phyloP scores from a whole-genome alignment of 768 basidiomycete genomes.

The Cubamyces sp. region DNA sequence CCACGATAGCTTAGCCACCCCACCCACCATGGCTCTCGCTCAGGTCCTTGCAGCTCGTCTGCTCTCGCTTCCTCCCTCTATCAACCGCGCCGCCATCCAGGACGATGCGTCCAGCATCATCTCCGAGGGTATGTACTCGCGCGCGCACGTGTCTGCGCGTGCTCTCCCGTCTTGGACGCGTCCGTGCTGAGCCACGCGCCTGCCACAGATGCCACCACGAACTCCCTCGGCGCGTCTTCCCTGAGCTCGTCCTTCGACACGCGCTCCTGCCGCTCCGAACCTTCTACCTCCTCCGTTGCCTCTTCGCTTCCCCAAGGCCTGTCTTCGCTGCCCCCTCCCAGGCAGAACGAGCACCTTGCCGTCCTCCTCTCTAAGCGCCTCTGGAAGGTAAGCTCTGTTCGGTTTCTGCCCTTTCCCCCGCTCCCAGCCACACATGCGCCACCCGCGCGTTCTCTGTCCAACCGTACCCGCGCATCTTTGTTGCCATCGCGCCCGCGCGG shows the following conservation, averaged over 20 bases:
- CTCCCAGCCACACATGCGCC: background rate
- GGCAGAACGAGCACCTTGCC: constrained; percentile 73
- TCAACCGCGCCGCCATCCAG: constrained; percentile 17
- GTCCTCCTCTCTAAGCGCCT: constrained; percentile 68
- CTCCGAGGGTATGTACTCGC: constrained; percentile 21
- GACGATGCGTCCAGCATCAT: constrained; percentile 21
- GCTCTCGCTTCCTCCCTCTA: constrained; percentile 6
- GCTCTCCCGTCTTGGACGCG: background rate
- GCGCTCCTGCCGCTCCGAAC: constrained; percentile 32
- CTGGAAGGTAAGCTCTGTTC: constrained; percentile 61
- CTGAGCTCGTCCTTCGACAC: constrained; percentile 30
- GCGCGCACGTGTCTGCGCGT: background rate
- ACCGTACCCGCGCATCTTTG: constrained; percentile 12
- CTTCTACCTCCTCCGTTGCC: constrained; percentile 27
- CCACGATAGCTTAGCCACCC: background rate
- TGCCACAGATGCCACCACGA: constrained; percentile 23
- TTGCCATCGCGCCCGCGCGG: constrained; percentile 16
- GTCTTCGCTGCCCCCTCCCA: constrained; percentile 27
- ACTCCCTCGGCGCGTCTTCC: constrained; percentile 33
- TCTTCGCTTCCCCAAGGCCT: constrained; percentile 8
- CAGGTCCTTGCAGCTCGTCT: constrained; percentile 16
- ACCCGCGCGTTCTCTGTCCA: too few relatives aligned
- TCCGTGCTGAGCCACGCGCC: constrained; percentile 11
- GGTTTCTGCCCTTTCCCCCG: background rate
- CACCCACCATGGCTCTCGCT: constrained; percentile 20